phyloP scores from a whole-genome alignment of 116 monocot species.

The Dioscorea cayenensis region DNA sequence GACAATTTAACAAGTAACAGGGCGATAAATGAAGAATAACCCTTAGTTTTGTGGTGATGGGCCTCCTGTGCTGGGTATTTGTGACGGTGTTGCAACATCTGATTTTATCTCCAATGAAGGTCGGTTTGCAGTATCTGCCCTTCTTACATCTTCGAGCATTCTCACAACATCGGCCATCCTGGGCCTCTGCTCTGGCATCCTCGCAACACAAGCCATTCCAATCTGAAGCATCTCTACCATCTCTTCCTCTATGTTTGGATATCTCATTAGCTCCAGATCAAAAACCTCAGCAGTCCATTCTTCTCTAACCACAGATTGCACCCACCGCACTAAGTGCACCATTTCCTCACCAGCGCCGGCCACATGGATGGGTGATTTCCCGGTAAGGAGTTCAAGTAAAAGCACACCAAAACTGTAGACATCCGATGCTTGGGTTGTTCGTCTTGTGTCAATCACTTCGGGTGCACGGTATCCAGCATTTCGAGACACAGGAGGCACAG shows the following conservation, averaged over 20 bases:
- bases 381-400: constrained; percentile 80
- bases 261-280: constrained; percentile 69
- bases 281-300: constrained; percentile 99
- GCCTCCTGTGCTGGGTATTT: background rate
- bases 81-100: constrained; percentile 14
- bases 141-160: constrained; percentile 60
- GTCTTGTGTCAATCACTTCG: constrained; percentile 50
- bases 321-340: constrained; percentile 85
- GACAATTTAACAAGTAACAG: background rate
- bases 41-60: background rate
- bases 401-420: constrained; percentile 95
- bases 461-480: constrained; percentile 76
- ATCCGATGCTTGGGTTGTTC: constrained; percentile 65
- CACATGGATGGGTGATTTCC: constrained; percentile 66
- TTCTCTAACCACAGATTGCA: constrained; percentile 86
- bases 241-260: constrained; percentile 84
- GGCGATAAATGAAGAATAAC: no score
- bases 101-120: constrained; percentile 34
- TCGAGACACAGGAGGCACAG: constrained; percentile 38
- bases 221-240: constrained; percentile 96
- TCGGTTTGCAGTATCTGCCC: constrained; percentile 32
- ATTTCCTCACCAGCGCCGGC: constrained; percentile 54
- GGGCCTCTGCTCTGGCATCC: constrained; percentile 71
- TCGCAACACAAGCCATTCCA: constrained; percentile 79
- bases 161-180: constrained; percentile 67